Evolutionary conservation across 257 asterid species (phyloP).

Genomic region (Solanum appendiculatum): DNA sequence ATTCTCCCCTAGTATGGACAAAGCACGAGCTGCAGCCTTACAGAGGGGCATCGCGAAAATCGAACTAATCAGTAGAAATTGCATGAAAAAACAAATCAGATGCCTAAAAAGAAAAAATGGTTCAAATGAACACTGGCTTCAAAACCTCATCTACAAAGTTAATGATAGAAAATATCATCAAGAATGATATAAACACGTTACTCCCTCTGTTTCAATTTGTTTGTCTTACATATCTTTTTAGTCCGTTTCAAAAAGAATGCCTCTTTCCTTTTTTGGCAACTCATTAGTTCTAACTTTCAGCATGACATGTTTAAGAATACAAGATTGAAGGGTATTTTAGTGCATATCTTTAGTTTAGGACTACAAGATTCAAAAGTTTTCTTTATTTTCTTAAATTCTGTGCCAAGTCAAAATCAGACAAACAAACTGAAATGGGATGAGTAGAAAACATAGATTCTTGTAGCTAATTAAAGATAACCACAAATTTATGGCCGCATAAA

Average conservation of each 20-base stretch:
- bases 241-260: no score
- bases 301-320: not conserved
- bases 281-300: not conserved
- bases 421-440: not conserved
- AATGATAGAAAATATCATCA: not conserved
- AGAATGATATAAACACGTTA: not conserved
- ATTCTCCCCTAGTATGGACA: slow-evolving; percentile 96
- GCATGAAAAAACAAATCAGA: not conserved
- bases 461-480: no score
- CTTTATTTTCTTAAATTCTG: no score
- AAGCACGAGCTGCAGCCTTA: slow-evolving; percentile 97
- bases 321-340: not conserved
- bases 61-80: not conserved
- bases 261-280: not conserved
- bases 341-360: not conserved
- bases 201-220: not conserved
- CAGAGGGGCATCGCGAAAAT: not conserved
- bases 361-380: not conserved
- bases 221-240: no score
- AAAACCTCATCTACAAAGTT: not conserved
- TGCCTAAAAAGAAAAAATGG: not conserved
- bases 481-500: no score
- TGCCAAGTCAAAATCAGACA: not conserved
- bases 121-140: not conserved
- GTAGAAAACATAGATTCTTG: not conserved